Evolutionary conservation across 1,284 basidiomycete genomes (phyloP).

Genomic region (Entoloma clypeatum): DNA sequence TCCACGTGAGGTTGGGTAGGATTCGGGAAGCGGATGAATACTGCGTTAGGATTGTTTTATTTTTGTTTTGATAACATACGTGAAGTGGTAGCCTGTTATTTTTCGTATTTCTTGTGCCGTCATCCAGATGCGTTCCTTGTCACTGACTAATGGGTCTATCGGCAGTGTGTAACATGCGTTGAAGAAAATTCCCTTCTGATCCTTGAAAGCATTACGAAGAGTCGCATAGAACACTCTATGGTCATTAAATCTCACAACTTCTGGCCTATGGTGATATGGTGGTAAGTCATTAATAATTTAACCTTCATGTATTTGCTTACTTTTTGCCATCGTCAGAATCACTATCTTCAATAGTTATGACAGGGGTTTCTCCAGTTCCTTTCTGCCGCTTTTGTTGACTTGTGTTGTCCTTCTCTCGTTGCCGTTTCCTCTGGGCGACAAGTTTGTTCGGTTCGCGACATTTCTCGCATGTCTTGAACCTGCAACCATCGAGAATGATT

Average conservation of each 20-base stretch:
- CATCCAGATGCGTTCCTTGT: slow-evolving; percentile 10
- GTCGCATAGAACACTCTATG: neutral
- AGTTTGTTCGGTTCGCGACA: slow-evolving; percentile 1
- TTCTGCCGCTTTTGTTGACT: neutral
- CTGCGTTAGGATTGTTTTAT: neutral
- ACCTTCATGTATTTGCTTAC: neutral
- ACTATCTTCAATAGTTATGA: neutral
- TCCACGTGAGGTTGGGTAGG: neutral
- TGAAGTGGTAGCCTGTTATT: slow-evolving; percentile 14
- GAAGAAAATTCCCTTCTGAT: slow-evolving; percentile 3
- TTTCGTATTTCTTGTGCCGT: slow-evolving; percentile 11
- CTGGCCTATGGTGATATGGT: neutral
- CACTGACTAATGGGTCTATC: slow-evolving; percentile 9
- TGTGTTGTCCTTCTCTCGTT: neutral
- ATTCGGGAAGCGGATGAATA: neutral
- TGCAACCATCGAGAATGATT: neutral
- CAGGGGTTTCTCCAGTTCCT: neutral
- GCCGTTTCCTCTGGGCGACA: neutral
- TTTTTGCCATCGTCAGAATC: neutral
- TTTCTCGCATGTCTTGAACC: neutral
- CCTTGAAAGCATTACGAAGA: slow-evolving; percentile 2
- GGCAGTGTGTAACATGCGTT: slow-evolving; percentile 8
- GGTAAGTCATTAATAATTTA: neutral
- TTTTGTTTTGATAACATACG: slow-evolving; percentile 7
- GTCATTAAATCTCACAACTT: neutral